Conservation (phyloP, 2,329 filamentous ascomycete species). For the Mycogone perniciosa region DNA sequence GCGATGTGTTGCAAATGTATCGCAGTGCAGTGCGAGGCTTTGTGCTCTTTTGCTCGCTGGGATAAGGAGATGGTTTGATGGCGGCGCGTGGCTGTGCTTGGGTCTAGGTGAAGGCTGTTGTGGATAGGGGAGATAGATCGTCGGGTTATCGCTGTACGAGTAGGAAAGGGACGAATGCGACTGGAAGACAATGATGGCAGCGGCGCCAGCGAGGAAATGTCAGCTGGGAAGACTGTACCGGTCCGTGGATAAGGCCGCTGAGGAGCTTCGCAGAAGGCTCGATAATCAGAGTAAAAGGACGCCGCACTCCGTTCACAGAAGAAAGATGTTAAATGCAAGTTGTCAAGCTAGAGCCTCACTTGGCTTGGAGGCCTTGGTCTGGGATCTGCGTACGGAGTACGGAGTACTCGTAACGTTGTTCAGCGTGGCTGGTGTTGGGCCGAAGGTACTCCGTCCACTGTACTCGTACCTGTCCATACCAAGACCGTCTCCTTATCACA, state of each 20-base stretch:
- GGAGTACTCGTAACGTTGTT: background rate
- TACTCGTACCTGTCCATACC: background rate
- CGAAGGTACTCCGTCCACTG: background rate
- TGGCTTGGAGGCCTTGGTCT: background rate
- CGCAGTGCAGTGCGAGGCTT: slow-evolving; percentile 2
- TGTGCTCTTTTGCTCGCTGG: background rate
- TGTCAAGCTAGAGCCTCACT: slow-evolving; percentile 6
- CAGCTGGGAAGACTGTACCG: too few species aligned
- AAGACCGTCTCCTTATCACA: too few species aligned
- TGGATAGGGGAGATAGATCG: background rate
- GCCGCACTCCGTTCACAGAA: slow-evolving; percentile 3
- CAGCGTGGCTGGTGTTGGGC: background rate
- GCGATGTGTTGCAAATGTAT: background rate
- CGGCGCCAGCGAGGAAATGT: background rate
- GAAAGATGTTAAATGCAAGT: slow-evolving; percentile 6
- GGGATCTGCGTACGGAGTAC: background rate
- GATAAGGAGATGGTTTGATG: background rate
- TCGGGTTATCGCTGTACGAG: too few species aligned
- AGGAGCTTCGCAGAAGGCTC: slow-evolving; percentile 12
- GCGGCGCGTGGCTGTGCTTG: background rate
- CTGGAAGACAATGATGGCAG: background rate
- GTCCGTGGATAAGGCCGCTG: background rate
- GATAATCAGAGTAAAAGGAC: slow-evolving; percentile 8
- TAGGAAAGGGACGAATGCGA: background rate
- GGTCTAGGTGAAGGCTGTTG: background rate